Evolutionary conservation across 805 yeast species (phyloP).

Genomic region (Ogataea naganishii): DNA sequence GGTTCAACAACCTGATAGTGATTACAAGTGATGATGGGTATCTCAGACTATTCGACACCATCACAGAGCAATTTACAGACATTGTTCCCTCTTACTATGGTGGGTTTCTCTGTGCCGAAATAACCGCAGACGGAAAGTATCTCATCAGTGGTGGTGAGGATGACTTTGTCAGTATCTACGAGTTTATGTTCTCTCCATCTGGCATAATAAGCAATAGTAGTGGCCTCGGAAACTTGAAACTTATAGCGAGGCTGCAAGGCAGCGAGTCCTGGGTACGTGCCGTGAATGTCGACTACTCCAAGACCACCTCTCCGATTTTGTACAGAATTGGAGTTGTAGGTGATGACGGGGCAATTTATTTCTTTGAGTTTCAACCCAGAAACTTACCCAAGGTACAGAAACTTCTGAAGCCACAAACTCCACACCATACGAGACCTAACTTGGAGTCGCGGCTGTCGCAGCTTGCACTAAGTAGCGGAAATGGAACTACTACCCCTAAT

Average conservation of each 20-base stretch:
- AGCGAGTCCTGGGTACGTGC: slow-evolving; percentile 43
- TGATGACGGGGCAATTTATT: slow-evolving; percentile 42
- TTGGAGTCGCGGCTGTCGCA: slow-evolving; percentile 1
- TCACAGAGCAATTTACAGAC: slow-evolving; percentile 36
- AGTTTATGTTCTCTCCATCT: slow-evolving; percentile 14
- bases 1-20: slow-evolving; percentile 29
- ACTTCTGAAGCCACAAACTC: slow-evolving; percentile 2
- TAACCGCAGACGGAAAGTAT: slow-evolving; percentile 41
- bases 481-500: neutral
- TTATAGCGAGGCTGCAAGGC: slow-evolving; percentile 31
- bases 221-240: slow-evolving; percentile 13
- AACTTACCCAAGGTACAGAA: slow-evolving; percentile 28
- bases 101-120: slow-evolving; percentile 42
- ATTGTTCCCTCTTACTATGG: slow-evolving; percentile 58
- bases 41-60: slow-evolving; percentile 46
- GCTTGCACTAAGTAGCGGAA: neutral
- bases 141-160: slow-evolving; percentile 47
- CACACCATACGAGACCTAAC: slow-evolving; percentile 2
- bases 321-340: slow-evolving; percentile 47
- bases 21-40: slow-evolving; percentile 62
- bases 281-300: slow-evolving; percentile 33
- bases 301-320: slow-evolving; percentile 20
- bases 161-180: slow-evolving; percentile 38
- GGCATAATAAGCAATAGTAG: slow-evolving; percentile 1
- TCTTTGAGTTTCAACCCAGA: slow-evolving; percentile 48